Evolutionary conservation across 2,329 filamentous ascomycete species (phyloP).

Genomic region (Stachybotrys chlorohalonatus): DNA sequence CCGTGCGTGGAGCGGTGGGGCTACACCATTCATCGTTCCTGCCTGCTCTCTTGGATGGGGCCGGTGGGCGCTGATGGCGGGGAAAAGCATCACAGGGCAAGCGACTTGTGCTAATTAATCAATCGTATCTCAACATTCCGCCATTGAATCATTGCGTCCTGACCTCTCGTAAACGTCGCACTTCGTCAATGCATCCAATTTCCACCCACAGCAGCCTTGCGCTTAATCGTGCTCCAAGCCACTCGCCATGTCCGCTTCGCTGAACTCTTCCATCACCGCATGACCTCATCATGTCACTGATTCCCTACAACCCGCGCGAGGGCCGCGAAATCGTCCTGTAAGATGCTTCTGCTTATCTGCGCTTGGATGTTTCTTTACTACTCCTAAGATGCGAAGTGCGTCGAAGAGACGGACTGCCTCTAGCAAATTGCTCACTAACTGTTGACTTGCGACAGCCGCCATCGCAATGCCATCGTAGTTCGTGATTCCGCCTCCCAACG

Average conservation of each 20-base stretch:
- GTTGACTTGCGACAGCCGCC: constrained; percentile 52
- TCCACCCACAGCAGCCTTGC: neutral
- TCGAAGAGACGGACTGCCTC: too few species aligned
- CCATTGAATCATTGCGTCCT: too few species aligned
- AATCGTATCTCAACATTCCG: too few species aligned
- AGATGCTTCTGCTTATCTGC: constrained; percentile 24
- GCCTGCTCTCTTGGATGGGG: neutral
- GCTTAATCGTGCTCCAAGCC: neutral
- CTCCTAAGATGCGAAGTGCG: too few species aligned
- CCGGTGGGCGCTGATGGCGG: neutral
- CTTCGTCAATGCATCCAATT: neutral
- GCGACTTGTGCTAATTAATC: neutral
- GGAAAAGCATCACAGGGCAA: neutral
- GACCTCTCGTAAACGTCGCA: neutral
- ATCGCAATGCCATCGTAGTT: constrained; percentile 86
- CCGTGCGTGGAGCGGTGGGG: neutral
- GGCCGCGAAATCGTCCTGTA: constrained; percentile 75
- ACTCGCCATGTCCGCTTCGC: constrained; percentile 10
- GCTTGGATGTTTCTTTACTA: neutral
- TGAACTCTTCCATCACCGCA: constrained; percentile 7
- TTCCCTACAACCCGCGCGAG: constrained; percentile 66
- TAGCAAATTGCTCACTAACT: neutral
- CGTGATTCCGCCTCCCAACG: constrained; percentile 79
- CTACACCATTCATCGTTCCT: too few species aligned
- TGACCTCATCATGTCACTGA: constrained; percentile 49